phyloP scores from a whole-genome alignment of 1,139 yeast genomes.

The Yamadazyma aaseri region DNA sequence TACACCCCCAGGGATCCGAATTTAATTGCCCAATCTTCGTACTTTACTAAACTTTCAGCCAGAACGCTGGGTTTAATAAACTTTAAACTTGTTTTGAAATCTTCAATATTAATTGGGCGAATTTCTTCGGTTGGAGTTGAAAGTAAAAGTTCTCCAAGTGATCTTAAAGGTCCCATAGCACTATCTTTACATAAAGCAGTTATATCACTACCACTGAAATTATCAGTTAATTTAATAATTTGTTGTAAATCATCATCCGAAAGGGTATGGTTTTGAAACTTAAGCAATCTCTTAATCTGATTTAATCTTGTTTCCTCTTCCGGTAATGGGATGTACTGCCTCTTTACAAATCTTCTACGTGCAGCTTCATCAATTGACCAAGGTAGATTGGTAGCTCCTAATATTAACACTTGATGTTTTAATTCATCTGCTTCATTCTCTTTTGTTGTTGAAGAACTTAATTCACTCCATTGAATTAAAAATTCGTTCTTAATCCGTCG shows the following conservation, averaged over 20 bases:
- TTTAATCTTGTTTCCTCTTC: slow-evolving; percentile 77
- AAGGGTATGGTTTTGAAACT: slow-evolving; percentile 74
- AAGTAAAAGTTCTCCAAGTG: slow-evolving; percentile 83
- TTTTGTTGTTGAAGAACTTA: slow-evolving; percentile 68
- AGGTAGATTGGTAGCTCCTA: slow-evolving; percentile 96
- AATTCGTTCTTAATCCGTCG: slow-evolving; percentile 93
- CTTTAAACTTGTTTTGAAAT: slow-evolving; percentile 73
- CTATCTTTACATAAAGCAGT: slow-evolving; percentile 97
- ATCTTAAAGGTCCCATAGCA: slow-evolving; percentile 96
- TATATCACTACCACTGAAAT: slow-evolving; percentile 90
- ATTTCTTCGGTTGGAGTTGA: slow-evolving; percentile 85
- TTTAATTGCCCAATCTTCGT: slow-evolving; percentile 86
- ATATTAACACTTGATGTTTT: slow-evolving; percentile 69
- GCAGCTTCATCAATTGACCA: slow-evolving; percentile 99
- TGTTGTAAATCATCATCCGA: slow-evolving; percentile 60
- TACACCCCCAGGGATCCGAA: slow-evolving; percentile 92
- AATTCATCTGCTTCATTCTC: slow-evolving; percentile 52
- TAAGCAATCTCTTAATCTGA: slow-evolving; percentile 68
- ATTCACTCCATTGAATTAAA: slow-evolving; percentile 92
- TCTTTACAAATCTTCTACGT: slow-evolving; percentile 84
- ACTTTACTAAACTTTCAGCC: slow-evolving; percentile 69
- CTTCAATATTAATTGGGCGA: slow-evolving; percentile 72
- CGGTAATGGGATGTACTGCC: slow-evolving; percentile 94
- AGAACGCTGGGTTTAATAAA: slow-evolving; percentile 93
- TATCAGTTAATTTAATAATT: slow-evolving; percentile 65